phyloP scores from a whole-genome alignment of 1,284 basidiomycete genomes.

The Tilletia walkeri region DNA sequence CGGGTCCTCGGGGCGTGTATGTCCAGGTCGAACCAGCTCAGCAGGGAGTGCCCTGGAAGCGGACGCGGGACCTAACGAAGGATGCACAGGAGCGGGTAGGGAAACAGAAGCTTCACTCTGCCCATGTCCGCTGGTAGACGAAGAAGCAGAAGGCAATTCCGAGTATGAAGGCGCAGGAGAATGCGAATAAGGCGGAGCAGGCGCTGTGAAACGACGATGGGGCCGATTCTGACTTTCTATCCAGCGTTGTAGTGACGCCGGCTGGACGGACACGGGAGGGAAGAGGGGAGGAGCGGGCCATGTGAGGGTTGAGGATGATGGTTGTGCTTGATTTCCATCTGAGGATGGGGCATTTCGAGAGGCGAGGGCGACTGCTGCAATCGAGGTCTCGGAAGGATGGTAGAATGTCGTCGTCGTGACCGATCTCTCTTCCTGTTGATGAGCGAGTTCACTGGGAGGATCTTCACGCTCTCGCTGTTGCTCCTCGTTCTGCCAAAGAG shows the following conservation, averaged over 20 bases:
- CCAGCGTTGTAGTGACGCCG: background rate
- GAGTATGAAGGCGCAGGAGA: background rate
- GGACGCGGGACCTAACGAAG: too few species aligned
- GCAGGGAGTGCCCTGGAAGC: too few species aligned
- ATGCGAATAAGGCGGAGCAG: background rate
- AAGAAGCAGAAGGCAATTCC: too few species aligned
- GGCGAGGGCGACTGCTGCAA: background rate
- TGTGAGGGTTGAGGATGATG: background rate
- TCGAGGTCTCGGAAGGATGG: conserved; percentile 1
- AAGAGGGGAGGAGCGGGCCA: background rate
- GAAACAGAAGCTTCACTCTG: too few species aligned
- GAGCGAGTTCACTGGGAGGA: background rate
- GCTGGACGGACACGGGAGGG: background rate
- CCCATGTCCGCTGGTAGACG: too few species aligned
- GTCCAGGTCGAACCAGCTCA: too few species aligned
- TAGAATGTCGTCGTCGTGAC: background rate
- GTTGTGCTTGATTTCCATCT: background rate
- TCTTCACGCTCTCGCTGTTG: background rate
- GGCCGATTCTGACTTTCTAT: background rate
- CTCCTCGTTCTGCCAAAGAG: background rate
- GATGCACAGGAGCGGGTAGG: too few species aligned
- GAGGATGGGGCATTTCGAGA: background rate
- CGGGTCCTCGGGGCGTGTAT: too few species aligned
- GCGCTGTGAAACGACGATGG: background rate
- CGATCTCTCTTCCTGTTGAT: background rate